A percentile compares a stretch with the other conserved stretches of the same genome.
Evolutionary conservation across 305 asterid species (phyloP).

Genomic region (Caryopteris hybrid): DNA sequence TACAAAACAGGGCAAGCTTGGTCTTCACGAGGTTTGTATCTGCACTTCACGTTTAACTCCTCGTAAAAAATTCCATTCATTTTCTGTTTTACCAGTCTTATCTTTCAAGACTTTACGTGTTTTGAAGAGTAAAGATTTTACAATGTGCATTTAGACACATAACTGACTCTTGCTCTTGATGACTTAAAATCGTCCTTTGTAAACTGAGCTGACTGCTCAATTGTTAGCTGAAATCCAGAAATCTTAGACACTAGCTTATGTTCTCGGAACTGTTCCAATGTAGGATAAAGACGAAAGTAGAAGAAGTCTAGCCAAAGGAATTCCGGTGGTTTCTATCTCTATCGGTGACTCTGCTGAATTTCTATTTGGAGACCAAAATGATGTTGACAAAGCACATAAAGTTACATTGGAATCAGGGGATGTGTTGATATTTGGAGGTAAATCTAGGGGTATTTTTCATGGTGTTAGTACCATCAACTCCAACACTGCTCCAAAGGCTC

Average conservation of each 20-base stretch:
- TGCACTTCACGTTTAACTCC: not conserved
- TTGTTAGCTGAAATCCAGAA: not conserved
- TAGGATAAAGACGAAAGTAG: conserved; percentile 79
- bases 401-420: conserved; percentile 71
- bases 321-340: conserved; percentile 81
- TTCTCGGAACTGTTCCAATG: not conserved
- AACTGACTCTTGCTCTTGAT: not conserved
- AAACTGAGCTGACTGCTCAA: too few relatives aligned
- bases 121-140: not conserved
- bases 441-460: conserved; percentile 60
- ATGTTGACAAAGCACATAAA: conserved; percentile 38
- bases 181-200: not conserved
- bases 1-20: conserved; percentile 60
- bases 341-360: conserved; percentile 76
- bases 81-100: not conserved
- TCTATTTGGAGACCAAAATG: conserved; percentile 48
- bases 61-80: not conserved
- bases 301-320: conserved; percentile 46
- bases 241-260: not conserved
- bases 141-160: not conserved
- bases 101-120: not conserved
- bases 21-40: conserved; percentile 68
- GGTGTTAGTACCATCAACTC: conserved; percentile 51
- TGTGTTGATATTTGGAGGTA: conserved; percentile 73
- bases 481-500: conserved; percentile 44